phyloP scores from a whole-genome alignment of 2,329 filamentous ascomycete genomes.

The Aaosphaeria arxii region DNA sequence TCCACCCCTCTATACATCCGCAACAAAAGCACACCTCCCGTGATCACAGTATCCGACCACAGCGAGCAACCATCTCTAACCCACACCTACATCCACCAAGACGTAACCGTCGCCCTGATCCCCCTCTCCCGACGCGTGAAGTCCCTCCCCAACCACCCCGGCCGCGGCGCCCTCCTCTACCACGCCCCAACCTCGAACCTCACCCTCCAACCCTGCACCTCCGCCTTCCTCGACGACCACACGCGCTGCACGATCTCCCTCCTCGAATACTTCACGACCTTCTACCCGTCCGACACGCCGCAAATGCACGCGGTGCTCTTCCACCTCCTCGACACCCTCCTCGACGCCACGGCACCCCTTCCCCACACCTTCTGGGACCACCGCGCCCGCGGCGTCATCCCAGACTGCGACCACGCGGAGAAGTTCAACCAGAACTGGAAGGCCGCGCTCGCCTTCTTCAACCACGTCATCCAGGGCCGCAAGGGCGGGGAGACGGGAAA shows the following conservation, averaged over 20 bases:
- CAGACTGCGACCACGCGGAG: conserved; percentile 2
- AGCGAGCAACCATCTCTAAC: not conserved
- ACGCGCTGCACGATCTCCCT: conserved; percentile 16
- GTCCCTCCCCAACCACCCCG: not conserved
- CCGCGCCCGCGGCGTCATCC: not conserved
- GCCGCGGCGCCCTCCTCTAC: not conserved
- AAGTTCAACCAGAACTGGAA: not conserved
- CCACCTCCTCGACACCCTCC: conserved; percentile 23
- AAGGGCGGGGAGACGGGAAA: not conserved
- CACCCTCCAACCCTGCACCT: conserved; percentile 2
- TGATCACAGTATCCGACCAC: not conserved
- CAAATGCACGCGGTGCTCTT: conserved; percentile 21
- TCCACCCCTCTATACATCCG: no score
- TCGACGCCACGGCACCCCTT: conserved; percentile 10
- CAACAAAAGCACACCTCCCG: no score
- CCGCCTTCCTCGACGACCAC: conserved; percentile 9
- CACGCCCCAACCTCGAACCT: not conserved
- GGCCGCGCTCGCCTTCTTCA: conserved; percentile 5
- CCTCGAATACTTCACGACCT: conserved; percentile 31
- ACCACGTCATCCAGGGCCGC: conserved; percentile 1
- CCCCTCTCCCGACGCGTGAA: not conserved
- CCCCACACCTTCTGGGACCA: conserved; percentile 4
- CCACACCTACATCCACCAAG: not conserved
- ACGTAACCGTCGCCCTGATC: not conserved
- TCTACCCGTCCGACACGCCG: conserved; percentile 14